phyloP scores from a whole-genome alignment of 768 basidiomycete genomes.

The Tricholoma flavovirens region DNA sequence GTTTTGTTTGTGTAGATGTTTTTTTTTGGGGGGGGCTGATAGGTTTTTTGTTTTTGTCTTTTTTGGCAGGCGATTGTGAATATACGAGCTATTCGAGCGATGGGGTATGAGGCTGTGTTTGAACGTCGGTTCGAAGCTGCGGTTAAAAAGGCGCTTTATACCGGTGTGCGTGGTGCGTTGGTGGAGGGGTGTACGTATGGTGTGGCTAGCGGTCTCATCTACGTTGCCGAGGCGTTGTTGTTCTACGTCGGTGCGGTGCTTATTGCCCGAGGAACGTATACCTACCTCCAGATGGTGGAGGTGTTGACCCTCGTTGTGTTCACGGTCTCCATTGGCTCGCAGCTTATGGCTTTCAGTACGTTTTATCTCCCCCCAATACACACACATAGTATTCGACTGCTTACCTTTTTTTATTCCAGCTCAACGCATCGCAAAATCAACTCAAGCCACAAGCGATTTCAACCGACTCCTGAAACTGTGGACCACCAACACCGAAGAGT shows the following conservation, averaged over 20 bases:
- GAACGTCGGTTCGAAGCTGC: constrained; percentile 54
- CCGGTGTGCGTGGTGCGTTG: constrained; percentile 79
- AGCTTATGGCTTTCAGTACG: constrained; percentile 90
- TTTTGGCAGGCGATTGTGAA: constrained; percentile 63
- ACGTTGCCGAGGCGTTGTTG: constrained; percentile 76
- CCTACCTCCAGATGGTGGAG: constrained; percentile 28
- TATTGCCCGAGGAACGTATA: constrained; percentile 73
- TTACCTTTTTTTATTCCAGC: constrained; percentile 24
- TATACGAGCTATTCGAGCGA: constrained; percentile 79
- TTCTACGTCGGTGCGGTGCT: constrained; percentile 47
- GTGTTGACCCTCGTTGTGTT: constrained; percentile 91
- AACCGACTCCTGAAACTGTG: constrained; percentile 59
- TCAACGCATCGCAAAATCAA: constrained; percentile 81
- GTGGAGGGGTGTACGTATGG: constrained; percentile 83
- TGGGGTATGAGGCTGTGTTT: constrained; percentile 78
- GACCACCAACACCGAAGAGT: constrained; percentile 61
- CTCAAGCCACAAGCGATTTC: constrained; percentile 80
- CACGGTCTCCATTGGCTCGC: constrained; percentile 85
- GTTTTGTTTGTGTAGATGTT: too few species aligned
- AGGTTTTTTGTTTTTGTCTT: too few species aligned
- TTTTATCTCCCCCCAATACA: constrained; percentile 12
- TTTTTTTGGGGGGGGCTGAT: too few species aligned
- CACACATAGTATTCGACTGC: too few species aligned
- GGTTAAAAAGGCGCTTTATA: constrained; percentile 50
- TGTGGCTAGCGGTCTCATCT: constrained; percentile 76